Percentiles rank a stretch among this genome's conserved stretches.
phyloP scores from a whole-genome alignment of 306 rosid genomes.

The Cyclanthera cordifolia region DNA sequence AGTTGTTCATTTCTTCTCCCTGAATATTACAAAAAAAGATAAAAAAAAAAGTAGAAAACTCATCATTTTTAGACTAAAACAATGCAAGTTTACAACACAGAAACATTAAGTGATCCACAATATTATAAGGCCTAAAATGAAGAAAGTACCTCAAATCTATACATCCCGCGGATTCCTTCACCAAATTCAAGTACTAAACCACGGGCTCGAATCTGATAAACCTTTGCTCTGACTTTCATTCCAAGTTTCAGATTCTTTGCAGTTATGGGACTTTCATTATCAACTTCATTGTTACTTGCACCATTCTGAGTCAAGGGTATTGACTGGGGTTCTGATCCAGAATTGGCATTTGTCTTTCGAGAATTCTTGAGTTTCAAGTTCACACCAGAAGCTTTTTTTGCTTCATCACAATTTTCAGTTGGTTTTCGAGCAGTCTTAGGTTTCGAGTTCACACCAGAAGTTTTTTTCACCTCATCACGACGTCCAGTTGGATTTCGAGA shows the following conservation, averaged over 20 bases:
- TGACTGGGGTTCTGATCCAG: conserved; percentile 21
- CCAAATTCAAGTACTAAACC: conserved; percentile 93
- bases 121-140: not conserved
- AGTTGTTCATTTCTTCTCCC: conserved; percentile 32
- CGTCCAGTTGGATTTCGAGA: conserved; percentile 20
- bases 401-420: conserved; percentile 71
- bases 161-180: conserved; percentile 72
- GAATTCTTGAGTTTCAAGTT: conserved; percentile 26
- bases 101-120: not conserved
- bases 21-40: conserved; percentile 16
- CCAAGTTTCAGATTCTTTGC: conserved; percentile 51
- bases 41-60: not conserved
- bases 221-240: conserved; percentile 50
- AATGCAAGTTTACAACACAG: not conserved
- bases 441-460: conserved; percentile 28
- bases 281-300: conserved; percentile 17
- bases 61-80: not conserved
- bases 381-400: conserved; percentile 41
- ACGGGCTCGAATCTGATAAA: conserved; percentile 59
- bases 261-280: conserved; percentile 21
- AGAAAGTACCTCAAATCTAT: conserved; percentile 57
- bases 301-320: conserved; percentile 17
- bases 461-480: conserved; percentile 72
- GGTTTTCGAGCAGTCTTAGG: not conserved
- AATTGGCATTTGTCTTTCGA: conserved; percentile 10